A percentile compares a stretch with the other conserved stretches of the same genome.
phyloP scores from a whole-genome alignment of 2,329 filamentous ascomycete species.

The Zymoseptoria passerinii region DNA sequence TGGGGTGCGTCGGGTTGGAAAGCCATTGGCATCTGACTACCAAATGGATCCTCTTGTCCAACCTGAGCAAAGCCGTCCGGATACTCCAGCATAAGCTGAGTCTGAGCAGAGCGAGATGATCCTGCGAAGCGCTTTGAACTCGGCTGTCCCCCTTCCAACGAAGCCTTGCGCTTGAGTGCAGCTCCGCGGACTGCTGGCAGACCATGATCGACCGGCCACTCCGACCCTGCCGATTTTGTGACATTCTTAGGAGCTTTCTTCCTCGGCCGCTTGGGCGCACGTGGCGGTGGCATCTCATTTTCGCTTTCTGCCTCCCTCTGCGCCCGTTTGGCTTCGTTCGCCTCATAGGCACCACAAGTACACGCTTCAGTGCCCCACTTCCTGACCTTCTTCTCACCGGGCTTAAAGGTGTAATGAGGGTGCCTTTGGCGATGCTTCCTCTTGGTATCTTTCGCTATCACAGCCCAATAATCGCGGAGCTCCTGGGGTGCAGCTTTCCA shows the following conservation, averaged over 20 bases:
- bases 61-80: neutral
- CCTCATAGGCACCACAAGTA: slow-evolving; percentile 10
- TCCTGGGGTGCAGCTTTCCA: slow-evolving; percentile 1
- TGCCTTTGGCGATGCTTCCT: slow-evolving; percentile 3
- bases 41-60: neutral
- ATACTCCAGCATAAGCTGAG: neutral
- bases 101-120: neutral
- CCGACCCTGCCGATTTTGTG: neutral
- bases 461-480: neutral
- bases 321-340: slow-evolving; percentile 2
- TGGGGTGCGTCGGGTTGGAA: neutral
- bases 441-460: neutral
- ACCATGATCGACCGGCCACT: neutral
- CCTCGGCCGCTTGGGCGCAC: neutral
- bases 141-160: neutral
- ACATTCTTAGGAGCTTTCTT: neutral
- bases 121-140: neutral
- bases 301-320: neutral
- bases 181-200: neutral
- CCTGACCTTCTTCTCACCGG: neutral
- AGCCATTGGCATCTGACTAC: neutral
- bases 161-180: neutral
- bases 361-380: slow-evolving; percentile 8
- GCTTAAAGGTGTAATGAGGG: slow-evolving; percentile 7
- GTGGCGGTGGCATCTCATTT: neutral